Evolutionary conservation across 495 filamentous ascomycete species (phyloP).

Genomic region (Aspergillus bridgeri): DNA sequence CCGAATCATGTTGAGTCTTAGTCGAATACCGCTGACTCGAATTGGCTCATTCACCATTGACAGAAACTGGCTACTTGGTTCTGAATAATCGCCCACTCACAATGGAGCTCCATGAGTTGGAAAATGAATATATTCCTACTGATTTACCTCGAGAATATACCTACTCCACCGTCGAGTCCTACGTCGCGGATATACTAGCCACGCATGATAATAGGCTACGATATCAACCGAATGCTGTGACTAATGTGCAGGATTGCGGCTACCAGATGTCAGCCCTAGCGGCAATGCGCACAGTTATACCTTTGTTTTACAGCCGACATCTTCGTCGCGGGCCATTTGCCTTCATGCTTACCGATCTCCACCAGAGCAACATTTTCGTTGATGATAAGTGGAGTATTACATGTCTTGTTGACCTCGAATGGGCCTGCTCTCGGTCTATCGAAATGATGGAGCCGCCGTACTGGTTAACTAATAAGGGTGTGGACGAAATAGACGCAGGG

Average conservation of each 20-base stretch:
- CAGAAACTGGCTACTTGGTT: slow-evolving; percentile 19
- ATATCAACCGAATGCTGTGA: slow-evolving; percentile 33
- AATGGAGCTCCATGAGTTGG: slow-evolving; percentile 23
- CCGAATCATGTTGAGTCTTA: slow-evolving; percentile 26
- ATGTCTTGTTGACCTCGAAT: slow-evolving; percentile 35
- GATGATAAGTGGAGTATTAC: slow-evolving; percentile 28
- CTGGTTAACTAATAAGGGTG: slow-evolving; percentile 30
- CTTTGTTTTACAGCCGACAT: slow-evolving; percentile 24
- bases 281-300: slow-evolving; percentile 26
- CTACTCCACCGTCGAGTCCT: slow-evolving; percentile 31
- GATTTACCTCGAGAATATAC: slow-evolving; percentile 30
- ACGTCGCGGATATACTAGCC: slow-evolving; percentile 28
- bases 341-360: slow-evolving; percentile 28
- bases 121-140: slow-evolving; percentile 35
- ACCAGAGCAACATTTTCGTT: slow-evolving; percentile 33
- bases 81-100: slow-evolving; percentile 33
- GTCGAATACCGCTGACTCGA: slow-evolving; percentile 23
- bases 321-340: slow-evolving; percentile 23
- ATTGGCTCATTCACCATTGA: slow-evolving; percentile 37
- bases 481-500: slow-evolving; percentile 21
- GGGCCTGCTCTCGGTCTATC: slow-evolving; percentile 33
- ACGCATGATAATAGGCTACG: slow-evolving; percentile 31
- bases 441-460: slow-evolving; percentile 33
- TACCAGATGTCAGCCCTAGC: slow-evolving; percentile 26
- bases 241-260: slow-evolving; percentile 22